A percentile compares a stretch with the other conserved stretches of the same genome.
phyloP scores from a whole-genome alignment of 306 rosid genomes.

The Malus asiatica region DNA sequence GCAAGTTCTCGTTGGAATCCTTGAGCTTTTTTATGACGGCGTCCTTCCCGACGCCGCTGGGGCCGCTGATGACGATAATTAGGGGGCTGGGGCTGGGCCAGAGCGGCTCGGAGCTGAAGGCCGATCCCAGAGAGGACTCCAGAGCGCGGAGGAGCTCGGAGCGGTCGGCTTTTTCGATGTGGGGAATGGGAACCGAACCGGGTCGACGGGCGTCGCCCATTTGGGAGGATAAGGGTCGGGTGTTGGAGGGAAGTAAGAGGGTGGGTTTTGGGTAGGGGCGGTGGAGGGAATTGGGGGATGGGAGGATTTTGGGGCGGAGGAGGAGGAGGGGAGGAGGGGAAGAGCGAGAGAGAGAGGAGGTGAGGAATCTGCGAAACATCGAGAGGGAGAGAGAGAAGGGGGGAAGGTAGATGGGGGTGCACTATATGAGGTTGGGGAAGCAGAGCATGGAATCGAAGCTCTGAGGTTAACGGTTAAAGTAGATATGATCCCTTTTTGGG shows the following conservation, averaged over 20 bases:
- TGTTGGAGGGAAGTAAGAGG: slow-evolving; percentile 1
- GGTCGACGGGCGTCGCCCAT: slow-evolving; percentile 45
- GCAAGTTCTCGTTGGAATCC: slow-evolving; percentile 44
- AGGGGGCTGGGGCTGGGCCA: slow-evolving; percentile 54
- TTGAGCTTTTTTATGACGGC: slow-evolving; percentile 57
- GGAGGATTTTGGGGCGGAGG: not conserved
- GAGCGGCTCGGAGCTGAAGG: slow-evolving; percentile 54
- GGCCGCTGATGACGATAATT: slow-evolving; percentile 74
- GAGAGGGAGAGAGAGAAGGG: not conserved
- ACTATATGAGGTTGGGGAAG: slow-evolving; percentile 2
- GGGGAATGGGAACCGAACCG: slow-evolving; percentile 30
- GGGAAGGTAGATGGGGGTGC: not conserved
- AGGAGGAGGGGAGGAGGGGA: slow-evolving; percentile 11
- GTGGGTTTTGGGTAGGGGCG: not conserved
- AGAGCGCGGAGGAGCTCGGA: slow-evolving; percentile 67
- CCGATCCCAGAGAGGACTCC: slow-evolving; percentile 60
- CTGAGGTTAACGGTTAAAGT: not conserved
- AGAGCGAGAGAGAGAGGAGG: slow-evolving; percentile 21
- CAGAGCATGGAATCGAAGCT: slow-evolving; percentile 10
- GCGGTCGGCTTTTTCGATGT: slow-evolving; percentile 40
- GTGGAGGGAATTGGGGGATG: not conserved
- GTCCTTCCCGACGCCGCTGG: slow-evolving; percentile 96
- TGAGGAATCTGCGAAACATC: slow-evolving; percentile 49
- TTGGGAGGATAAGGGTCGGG: slow-evolving; percentile 16
- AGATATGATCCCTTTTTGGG: too few relatives aligned